Base-by-base conservation (phyloP, 306 rosid species). In the Albizia julibrissin region DNA sequence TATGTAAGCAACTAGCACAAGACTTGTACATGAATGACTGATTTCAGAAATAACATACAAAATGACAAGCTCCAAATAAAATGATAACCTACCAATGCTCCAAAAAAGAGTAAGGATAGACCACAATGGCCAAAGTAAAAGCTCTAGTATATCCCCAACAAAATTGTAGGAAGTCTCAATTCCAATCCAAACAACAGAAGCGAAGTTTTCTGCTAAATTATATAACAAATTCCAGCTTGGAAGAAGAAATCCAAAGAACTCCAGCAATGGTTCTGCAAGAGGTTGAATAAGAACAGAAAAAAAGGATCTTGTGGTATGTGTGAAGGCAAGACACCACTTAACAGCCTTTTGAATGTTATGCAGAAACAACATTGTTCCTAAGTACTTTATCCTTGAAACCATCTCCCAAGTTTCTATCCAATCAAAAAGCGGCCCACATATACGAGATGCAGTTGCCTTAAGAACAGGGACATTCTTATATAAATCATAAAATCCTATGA, bases 361-460 rank as follows among this genome's bases (percentile, higher is more conserved):
- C 76, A 95, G 89, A 87, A 96, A 96, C 78, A 96, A 87, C 98
- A 96, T 93, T 49, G 99, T 96, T 89, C 99, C 99, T 76, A 96
- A 88, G 85, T 93, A 96, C 83, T 91, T 93, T 77, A 96, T 91
- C 92, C 99, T 88, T 66, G 99, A 89, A 82, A 92, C 89, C 99
- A 96, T 96, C 81, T 92, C 97, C 99, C 99, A 93, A 81, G 92
- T 89, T 86, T 96, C 99, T 80, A 96, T 93, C 98, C 98, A 96
- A 90, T 96, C 99, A 56, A 96, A 85, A 69, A 96, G 92, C 24
- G 99, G 99, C 52, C 99, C 99, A 87, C 93, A 93, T 61, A 96
- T 81, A 69, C 94, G 98, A 88, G 93, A 91, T 31, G 97, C 98
- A 62, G 99, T 90, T 83, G 88, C 97, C 91, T 96, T 96, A 72